Percentiles rank a stretch among this genome's conserved stretches.
Evolutionary conservation across 225 moss, liverwort and hornwort species (phyloP).

Genomic region (Polytrichum formosum): DNA sequence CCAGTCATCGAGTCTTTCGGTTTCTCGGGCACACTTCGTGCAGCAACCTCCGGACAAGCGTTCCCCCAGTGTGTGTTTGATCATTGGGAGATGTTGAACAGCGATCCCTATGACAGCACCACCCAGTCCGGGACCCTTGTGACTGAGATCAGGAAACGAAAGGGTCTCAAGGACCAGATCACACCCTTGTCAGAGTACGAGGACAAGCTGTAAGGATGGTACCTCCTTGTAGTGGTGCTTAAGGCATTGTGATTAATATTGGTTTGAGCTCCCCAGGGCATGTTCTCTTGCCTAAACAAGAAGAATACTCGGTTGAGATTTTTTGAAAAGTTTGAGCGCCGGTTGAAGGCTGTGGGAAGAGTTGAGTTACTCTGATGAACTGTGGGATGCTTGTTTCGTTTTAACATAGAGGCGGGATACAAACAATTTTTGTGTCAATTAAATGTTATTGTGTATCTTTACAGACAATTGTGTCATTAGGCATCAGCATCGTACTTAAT

Average conservation of each 20-base stretch:
- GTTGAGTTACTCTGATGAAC: background rate
- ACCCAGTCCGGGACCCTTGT: conserved; percentile 25
- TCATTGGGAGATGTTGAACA: conserved; percentile 54
- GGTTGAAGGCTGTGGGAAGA: too few relatives aligned
- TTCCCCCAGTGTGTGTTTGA: conserved; percentile 49
- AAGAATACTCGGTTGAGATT: background rate
- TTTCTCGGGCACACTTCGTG: conserved; percentile 37
- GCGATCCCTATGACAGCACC: conserved; percentile 22
- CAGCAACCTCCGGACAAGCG: conserved; percentile 43
- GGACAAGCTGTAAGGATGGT: conserved; percentile 34
- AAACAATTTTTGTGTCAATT: background rate
- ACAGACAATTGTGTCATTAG: too few relatives aligned
- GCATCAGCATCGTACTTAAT: too few relatives aligned
- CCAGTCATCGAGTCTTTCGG: conserved; percentile 52
- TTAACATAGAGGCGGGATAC: background rate
- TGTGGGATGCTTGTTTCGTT: background rate
- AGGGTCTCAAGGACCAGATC: conserved; percentile 49
- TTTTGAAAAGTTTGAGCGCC: background rate
- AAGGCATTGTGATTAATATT: background rate
- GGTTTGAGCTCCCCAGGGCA: background rate
- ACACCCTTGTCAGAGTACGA: conserved; percentile 42
- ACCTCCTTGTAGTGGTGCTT: too few relatives aligned
- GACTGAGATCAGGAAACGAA: conserved; percentile 38
- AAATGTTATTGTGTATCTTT: background rate
- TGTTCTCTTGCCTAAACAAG: background rate